These are phyloP conservation scores for Bisporella sp. DNA, from an alignment of 2,329 filamentous ascomycete species.

Conservation along the genomic window DNA sequence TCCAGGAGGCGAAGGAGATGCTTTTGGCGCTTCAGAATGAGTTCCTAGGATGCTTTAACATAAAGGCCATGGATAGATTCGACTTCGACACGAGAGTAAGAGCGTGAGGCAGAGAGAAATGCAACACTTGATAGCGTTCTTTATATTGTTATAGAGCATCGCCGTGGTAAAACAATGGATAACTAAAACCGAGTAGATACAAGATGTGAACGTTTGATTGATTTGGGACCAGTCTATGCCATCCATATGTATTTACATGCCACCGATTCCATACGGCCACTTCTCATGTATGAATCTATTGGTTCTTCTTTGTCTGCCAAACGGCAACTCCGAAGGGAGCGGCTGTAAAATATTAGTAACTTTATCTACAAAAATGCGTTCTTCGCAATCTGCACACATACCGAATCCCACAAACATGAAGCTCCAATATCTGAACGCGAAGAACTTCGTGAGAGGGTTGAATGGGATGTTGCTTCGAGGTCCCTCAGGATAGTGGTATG, in stretches of 20 bases:
- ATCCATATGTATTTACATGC: too few species aligned
- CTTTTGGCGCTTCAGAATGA: constrained; percentile 39
- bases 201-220: too few species aligned
- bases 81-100: constrained; percentile 43
- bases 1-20: constrained; percentile 47
- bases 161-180: too few species aligned
- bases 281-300: constrained; percentile 10
- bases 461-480: constrained; percentile 93
- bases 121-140: too few species aligned
- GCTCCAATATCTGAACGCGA: constrained; percentile 74
- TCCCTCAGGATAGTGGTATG: constrained; percentile 98
- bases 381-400: constrained; percentile 31
- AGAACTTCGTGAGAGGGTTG: constrained; percentile 87
- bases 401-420: constrained; percentile 52
- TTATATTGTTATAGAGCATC: too few species aligned
- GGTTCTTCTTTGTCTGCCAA: constrained; percentile 35
- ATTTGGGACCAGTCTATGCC: too few species aligned
- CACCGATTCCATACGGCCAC: too few species aligned
- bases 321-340: constrained; percentile 55
- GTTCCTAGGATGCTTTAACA: constrained; percentile 45
- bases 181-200: too few species aligned
- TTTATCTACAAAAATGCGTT: background rate
- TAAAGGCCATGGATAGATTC: constrained; percentile 44
- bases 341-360: constrained; percentile 25
- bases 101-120: background rate